Evolutionary conservation across 129 eudicot genomes (phyloP), one percentile per base, ranked within the genome.

Genomic region (Logfia minima): DNA sequence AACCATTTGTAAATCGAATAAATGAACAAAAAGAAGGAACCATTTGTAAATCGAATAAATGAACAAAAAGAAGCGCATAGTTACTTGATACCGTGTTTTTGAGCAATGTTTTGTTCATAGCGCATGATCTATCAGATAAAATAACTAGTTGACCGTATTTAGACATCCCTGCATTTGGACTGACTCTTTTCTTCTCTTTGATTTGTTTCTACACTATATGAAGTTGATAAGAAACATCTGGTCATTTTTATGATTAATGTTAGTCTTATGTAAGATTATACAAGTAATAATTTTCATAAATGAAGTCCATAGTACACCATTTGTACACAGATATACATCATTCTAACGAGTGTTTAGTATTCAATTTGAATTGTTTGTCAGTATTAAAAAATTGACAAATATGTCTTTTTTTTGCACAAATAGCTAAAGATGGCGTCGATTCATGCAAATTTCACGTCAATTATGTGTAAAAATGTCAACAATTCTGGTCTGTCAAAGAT

Each of bases 381-480:
- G 53, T 45, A 45, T 11, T 3, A 13, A 45, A 72, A 37, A 16
- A 10, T 67, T 23, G 3, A 63, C 41, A 29, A 39, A 48, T 13
- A 1, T 63, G 32, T 43, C 19, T 64, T 41, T 67, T 67, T 4
- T 35, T 75, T 7, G 61, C 69, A 72, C 80, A 81, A 26, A 10
- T 19, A 21, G 53, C 80, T 76, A 77, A 74, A 61, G 65, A 95
- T 95, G 99, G 97, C 96, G 11, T 87, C 97, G 0, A 64, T 89
- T 45, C 93, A 95, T 68, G 78, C 96, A 71, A 85, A 92, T 74
- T 80, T 95, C 82, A 78, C 90, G 34, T 83, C 99, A 59, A 70
- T 86, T 26, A 82, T 77, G 64, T 83, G 96, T 82, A 88, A 87
- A 82, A 91, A 79, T 58, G 83, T 83, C 76, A 83, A 72, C 76